Base-by-base conservation (phyloP, 2,329 filamentous ascomycete species). In the Clonostachys solani region DNA sequence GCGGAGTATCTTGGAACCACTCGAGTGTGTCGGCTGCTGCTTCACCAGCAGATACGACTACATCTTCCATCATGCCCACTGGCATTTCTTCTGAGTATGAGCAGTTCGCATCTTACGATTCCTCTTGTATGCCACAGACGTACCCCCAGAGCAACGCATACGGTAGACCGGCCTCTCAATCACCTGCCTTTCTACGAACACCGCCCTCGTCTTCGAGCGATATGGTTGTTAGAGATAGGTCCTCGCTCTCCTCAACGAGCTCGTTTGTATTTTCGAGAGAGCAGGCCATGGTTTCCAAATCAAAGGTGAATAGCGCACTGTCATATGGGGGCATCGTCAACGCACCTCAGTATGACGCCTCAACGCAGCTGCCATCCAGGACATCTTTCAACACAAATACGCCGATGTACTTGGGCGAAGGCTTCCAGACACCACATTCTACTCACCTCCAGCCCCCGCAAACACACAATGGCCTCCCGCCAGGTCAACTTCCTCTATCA, bases 31-130 rank as follows among this genome's bases (percentile, higher is more conserved):
- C 75, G 49, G 68, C 73, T 23, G 59, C 69, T 23, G 56, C 54
- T 12, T 52, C 57, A 10, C 50, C 54, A 18, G 45, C 54, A 33
- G 47, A 63, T 17, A 62, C 70, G 37, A 67, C 67, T 3, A 66
- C 69, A 5, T 60, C 71, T 42, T 62, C 65, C 47, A 66, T 72
- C 50, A 67, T 74, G 46, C 73, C 68, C 53, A 66, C 76, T 33
- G 59, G 78, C 47, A 43, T 40, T 29, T 66, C 74, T 34, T 59
- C 71, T 35, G 76, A 78, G 42, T 81, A 80, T 56, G 73, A 76
- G 54, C 60, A 70, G 33, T 81, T 78, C 56, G 65, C 67, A 50
- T 64, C 66, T 48, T 80, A 77, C 55, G 68, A 73, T 35, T 19
- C 38, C 7, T 55, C 66, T 23, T 58, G 62, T 45, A 58, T 74